Percentiles rank a stretch among this genome's conserved stretches.
phyloP scores from a whole-genome alignment of 805 yeast species.

The Wickerhamiella domercqiae region DNA sequence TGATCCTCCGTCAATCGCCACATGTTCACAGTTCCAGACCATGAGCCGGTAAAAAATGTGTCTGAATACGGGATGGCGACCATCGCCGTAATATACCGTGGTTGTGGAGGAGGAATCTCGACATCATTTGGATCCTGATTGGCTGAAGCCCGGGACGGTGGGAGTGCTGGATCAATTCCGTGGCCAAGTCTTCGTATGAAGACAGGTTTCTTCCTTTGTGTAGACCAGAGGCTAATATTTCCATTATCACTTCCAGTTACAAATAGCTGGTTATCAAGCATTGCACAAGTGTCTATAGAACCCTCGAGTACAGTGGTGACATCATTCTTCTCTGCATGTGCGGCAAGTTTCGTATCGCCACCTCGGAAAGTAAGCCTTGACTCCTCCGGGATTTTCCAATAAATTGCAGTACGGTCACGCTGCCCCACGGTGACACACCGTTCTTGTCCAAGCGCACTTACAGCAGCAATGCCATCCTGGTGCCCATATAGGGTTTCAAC shows the following conservation, averaged over 20 bases:
- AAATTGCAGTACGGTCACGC: slow-evolving; percentile 85
- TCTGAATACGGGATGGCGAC: slow-evolving; percentile 76
- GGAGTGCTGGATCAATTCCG: slow-evolving; percentile 42
- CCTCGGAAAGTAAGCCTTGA: slow-evolving; percentile 86
- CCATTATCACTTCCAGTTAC: slow-evolving; percentile 96
- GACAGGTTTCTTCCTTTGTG: slow-evolving; percentile 77
- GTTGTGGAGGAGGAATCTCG: slow-evolving; percentile 50
- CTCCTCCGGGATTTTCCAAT: slow-evolving; percentile 95
- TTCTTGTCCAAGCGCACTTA: slow-evolving; percentile 68
- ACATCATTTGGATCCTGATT: slow-evolving; percentile 23
- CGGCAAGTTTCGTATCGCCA: slow-evolving; percentile 41
- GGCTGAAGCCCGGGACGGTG: slow-evolving; percentile 38
- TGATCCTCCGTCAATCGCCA: slow-evolving; percentile 62
- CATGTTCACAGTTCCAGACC: slow-evolving; percentile 59
- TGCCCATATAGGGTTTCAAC: slow-evolving; percentile 89
- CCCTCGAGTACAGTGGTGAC: slow-evolving; percentile 40
- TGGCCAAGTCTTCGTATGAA: slow-evolving; percentile 58
- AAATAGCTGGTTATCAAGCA: slow-evolving; percentile 86
- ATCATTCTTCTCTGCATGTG: slow-evolving; percentile 1
- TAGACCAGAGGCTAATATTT: slow-evolving; percentile 74
- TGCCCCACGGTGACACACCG: slow-evolving; percentile 93
- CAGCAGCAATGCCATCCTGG: slow-evolving; percentile 75
- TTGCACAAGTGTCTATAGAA: slow-evolving; percentile 72
- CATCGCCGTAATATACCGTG: slow-evolving; percentile 74
- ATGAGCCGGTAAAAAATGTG: slow-evolving; percentile 75